These are phyloP conservation scores for Vitis hybrid DNA, from an alignment of 177 flowering plant genomes.

Conservation along the genomic window DNA sequence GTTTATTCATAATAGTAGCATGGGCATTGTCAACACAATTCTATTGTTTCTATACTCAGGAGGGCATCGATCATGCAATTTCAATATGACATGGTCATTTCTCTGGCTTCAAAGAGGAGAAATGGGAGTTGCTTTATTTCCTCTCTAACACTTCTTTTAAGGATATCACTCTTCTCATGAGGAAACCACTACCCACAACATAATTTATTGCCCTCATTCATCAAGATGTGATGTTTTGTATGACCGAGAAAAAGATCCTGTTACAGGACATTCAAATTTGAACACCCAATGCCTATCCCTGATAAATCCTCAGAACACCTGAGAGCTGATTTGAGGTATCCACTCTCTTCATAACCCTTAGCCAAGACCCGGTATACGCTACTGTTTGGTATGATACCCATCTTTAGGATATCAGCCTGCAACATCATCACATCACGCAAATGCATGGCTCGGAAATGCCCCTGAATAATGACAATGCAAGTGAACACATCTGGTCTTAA, in stretches of 20 bases:
- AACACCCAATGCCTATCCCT: not conserved
- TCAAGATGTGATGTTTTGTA: not conserved
- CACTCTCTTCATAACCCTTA: slow-evolving; percentile 35
- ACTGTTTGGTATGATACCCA: slow-evolving; percentile 45
- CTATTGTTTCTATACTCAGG: not conserved
- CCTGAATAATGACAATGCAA: slow-evolving; percentile 39
- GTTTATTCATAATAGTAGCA: not conserved
- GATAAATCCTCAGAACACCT: slow-evolving; percentile 29
- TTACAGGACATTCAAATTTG: not conserved
- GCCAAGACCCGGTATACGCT: slow-evolving; percentile 27
- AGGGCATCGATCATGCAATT: not conserved
- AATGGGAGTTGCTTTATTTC: not conserved
- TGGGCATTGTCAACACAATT: not conserved
- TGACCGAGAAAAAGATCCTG: not conserved
- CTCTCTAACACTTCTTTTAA: no score
- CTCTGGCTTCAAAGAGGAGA: not conserved
- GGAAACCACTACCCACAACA: not conserved
- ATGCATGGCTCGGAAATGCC: slow-evolving; percentile 40
- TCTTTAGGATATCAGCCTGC: slow-evolving; percentile 70
- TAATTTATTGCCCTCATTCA: not conserved
- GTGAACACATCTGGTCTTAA: slow-evolving; percentile 45
- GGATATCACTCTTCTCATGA: not conserved
- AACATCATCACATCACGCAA: slow-evolving; percentile 49
- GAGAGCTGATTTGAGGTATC: slow-evolving; percentile 29
- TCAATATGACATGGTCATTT: not conserved